Conservation (phyloP, 352 stramenopile genomes). For the Globisporangium radiosum region DNA sequence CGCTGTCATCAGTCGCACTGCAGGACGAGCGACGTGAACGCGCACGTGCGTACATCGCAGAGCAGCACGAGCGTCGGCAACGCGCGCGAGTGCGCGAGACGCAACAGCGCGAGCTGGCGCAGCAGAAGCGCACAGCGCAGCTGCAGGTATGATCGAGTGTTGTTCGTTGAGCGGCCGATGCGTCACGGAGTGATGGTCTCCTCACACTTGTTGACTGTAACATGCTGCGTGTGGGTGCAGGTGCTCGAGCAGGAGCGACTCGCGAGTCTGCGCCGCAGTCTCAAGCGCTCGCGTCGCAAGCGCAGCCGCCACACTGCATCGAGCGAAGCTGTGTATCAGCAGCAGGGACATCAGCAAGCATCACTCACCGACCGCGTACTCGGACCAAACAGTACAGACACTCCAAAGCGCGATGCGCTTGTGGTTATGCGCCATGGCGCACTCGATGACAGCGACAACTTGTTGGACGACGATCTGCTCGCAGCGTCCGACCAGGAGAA, state of each 20-base stretch:
- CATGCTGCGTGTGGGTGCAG: constrained; percentile 25
- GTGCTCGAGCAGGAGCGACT: constrained; percentile 19
- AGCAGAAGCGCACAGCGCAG: constrained; percentile 35
- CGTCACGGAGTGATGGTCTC: too few species aligned
- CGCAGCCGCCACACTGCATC: neutral
- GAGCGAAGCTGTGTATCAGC: too few species aligned
- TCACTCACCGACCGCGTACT: neutral
- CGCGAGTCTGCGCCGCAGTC: constrained; percentile 4
- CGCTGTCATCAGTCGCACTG: neutral
- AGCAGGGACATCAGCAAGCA: neutral
- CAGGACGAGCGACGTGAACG: constrained; percentile 39
- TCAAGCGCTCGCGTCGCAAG: constrained; percentile 7
- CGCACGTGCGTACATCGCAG: constrained; percentile 58
- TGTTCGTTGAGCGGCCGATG: too few species aligned
- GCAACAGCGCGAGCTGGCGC: constrained; percentile 28
- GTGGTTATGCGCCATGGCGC: neutral
- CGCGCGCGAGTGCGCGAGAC: constrained; percentile 27
- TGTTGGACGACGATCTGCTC: neutral
- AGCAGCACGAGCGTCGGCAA: constrained; percentile 46
- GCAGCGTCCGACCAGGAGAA: constrained; percentile 12
- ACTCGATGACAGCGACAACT: neutral
- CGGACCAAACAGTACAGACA: neutral
- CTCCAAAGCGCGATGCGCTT: neutral
- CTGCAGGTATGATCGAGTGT: constrained; percentile 13
- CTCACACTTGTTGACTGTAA: too few species aligned